Evolutionary conservation across 441 rosid genomes (phyloP), one percentile per base, ranked within the genome.

Genomic region (Gossypium gossypioides): DNA sequence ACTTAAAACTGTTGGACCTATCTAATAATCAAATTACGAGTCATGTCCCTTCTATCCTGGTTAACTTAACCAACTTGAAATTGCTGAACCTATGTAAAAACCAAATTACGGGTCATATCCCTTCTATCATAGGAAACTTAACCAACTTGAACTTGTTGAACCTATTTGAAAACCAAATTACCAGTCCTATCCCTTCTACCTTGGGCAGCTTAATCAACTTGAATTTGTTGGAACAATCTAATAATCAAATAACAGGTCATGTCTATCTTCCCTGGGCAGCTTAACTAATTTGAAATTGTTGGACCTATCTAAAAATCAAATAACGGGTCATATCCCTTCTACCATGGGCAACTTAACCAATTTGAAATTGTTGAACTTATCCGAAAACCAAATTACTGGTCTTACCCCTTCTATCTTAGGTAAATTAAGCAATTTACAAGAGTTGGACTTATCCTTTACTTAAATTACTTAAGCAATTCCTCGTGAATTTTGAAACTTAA

Each of bases 401-500:
- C 6, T 21, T 0, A 22, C 24, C 6, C 42, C 10, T 37, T 37
- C 6, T 37, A 5, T 9, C 8, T 8, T 37, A 5, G 10, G 42
- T 5, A 22, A 22, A 22, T 22, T 22, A 22, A 22, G 2, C 4
- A 58, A 16, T 34, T 16, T 59, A 22, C n/a, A 5, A 1, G 1
- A 0, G 0, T 51, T 74, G 22, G 0, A 16, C 2, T 5, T n/a
- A 2, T n/a, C 22, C 40, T 48, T 0, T 0, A 16, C 1, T 9
- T 10, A 7, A 74, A 74, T 60, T 12, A 9, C 50, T 2, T 0
- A 72, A 29, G 2, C 60, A 2, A 8, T 74, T 21, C 73, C 77
- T 0, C 1, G 21, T 1, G 58, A 72, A 8, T 51, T 79, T 3
- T n/a, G 69, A 2, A 16, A 52, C 15, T 2, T 69, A 10, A 18